Conservation (phyloP, 2,329 filamentous ascomycete species). For the Escovopsis sp. region DNA sequence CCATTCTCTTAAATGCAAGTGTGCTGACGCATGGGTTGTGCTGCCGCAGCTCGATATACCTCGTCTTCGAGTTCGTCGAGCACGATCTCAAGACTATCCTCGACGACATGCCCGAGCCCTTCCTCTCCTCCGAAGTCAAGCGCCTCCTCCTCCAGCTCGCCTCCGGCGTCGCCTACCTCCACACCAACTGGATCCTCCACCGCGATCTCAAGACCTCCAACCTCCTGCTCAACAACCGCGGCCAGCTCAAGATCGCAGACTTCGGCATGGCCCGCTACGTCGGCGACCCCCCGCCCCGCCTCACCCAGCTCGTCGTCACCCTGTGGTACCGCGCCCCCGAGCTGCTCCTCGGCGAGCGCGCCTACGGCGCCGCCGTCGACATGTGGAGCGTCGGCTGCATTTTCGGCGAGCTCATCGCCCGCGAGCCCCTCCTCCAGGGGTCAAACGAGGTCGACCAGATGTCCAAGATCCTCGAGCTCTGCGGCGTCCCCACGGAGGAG, state of each 20-base stretch:
- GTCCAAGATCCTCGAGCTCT: constrained; percentile 74
- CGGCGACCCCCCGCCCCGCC: constrained; percentile 53
- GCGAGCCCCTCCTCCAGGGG: constrained; percentile 72
- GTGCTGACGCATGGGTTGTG: constrained; percentile 1
- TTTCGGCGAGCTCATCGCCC: constrained; percentile 77
- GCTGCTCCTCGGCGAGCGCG: constrained; percentile 64
- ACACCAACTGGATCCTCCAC: constrained; percentile 81
- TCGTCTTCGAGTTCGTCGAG: constrained; percentile 95
- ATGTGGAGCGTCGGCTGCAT: constrained; percentile 97
- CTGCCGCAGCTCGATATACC: constrained; percentile 51
- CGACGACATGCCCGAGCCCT: constrained; percentile 87
- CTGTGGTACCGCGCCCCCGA: constrained; percentile 94
- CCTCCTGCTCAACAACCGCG: constrained; percentile 87
- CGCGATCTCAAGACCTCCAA: constrained; percentile 91
- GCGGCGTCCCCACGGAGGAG: constrained; percentile 70
- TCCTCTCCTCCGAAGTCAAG: constrained; percentile 84
- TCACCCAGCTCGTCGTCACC: constrained; percentile 90
- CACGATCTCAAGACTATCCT: constrained; percentile 91
- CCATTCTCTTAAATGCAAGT: too few species aligned
- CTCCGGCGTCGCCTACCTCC: constrained; percentile 70
- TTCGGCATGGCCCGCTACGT: constrained; percentile 96
- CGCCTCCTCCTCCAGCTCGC: constrained; percentile 73
- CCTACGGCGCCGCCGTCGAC: constrained; percentile 67
- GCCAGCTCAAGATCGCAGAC: constrained; percentile 88
- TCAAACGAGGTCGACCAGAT: constrained; percentile 89